Conservation (phyloP, 169 alveolate genomes). For the Babesia microti region DNA sequence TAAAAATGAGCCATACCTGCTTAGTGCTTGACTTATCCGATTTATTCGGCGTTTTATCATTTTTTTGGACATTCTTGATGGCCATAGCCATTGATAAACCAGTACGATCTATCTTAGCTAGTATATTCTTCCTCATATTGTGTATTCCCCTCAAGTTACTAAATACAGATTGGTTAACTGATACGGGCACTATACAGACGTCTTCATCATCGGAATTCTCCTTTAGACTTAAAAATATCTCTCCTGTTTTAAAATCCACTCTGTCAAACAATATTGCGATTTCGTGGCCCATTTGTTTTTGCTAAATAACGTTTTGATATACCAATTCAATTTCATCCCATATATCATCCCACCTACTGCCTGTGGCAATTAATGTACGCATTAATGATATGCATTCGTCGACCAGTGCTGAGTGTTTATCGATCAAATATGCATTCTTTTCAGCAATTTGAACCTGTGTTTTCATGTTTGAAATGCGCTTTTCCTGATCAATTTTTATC, state of each 20-base stretch:
- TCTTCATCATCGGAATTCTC: constrained; percentile 16
- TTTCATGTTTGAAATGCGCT: constrained; percentile 55
- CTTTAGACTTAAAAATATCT: constrained; percentile 18
- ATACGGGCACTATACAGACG: constrained; percentile 45
- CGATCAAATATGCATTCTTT: constrained; percentile 61
- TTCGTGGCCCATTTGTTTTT: constrained; percentile 76
- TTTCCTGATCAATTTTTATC: constrained; percentile 76
- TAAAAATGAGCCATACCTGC: constrained; percentile 16
- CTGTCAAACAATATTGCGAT: constrained; percentile 70
- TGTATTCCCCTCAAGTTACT: constrained; percentile 74
- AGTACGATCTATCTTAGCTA: constrained; percentile 75
- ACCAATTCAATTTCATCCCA: constrained; percentile 75
- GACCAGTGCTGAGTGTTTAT: constrained; percentile 63
- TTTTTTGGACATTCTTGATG: constrained; percentile 76
- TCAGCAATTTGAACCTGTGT: constrained; percentile 56
- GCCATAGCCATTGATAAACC: constrained; percentile 75
- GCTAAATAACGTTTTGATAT: too few species aligned
- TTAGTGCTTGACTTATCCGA: constrained; percentile 18
- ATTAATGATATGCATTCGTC: constrained; percentile 60
- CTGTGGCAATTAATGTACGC: constrained; percentile 63
- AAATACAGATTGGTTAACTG: constrained; percentile 62
- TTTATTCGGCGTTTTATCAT: constrained; percentile 66
- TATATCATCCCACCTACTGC: constrained; percentile 83
- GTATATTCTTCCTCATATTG: constrained; percentile 68
- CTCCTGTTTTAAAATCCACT: constrained; percentile 63